Conservation (phyloP, 257 asterid genomes). For the Solanum virginianum region DNA sequence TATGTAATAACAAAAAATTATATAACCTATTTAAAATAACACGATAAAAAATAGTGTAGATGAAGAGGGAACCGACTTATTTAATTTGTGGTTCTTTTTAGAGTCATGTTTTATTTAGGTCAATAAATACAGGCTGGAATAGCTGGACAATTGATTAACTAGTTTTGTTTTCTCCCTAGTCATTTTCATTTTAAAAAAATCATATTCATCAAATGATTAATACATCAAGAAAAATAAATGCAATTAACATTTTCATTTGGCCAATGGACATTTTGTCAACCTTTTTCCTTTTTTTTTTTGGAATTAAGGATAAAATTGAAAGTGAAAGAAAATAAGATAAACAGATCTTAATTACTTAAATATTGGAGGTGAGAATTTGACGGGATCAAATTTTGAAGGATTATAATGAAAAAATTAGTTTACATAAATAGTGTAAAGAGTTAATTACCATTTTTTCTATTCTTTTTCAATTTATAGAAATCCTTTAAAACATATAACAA, state of each 20-base stretch:
- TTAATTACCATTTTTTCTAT: too few relatives aligned
- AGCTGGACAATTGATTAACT: neutral
- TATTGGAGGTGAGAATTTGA: too few relatives aligned
- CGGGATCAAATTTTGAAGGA: too few relatives aligned
- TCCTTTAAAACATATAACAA: too few relatives aligned
- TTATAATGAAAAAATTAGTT: too few relatives aligned
- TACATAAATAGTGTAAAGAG: too few relatives aligned
- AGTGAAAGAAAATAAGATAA: neutral
- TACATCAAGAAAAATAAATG: neutral
- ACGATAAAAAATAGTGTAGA: too few relatives aligned
- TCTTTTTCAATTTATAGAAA: too few relatives aligned
- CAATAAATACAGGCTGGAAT: neutral
- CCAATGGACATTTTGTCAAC: neutral
- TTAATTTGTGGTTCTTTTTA: neutral
- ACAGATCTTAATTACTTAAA: neutral
- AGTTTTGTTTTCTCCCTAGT: neutral
- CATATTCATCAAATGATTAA: neutral
- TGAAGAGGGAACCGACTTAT: neutral
- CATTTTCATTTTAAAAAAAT: neutral
- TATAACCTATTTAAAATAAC: too few relatives aligned
- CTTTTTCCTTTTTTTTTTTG: neutral
- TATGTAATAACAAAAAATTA: too few relatives aligned
- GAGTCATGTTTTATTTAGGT: neutral
- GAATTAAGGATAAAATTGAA: neutral
- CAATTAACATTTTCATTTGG: neutral